Evolutionary conservation across 768 basidiomycete genomes (phyloP).

Genomic region (Sporobolomyces pararoseus): DNA sequence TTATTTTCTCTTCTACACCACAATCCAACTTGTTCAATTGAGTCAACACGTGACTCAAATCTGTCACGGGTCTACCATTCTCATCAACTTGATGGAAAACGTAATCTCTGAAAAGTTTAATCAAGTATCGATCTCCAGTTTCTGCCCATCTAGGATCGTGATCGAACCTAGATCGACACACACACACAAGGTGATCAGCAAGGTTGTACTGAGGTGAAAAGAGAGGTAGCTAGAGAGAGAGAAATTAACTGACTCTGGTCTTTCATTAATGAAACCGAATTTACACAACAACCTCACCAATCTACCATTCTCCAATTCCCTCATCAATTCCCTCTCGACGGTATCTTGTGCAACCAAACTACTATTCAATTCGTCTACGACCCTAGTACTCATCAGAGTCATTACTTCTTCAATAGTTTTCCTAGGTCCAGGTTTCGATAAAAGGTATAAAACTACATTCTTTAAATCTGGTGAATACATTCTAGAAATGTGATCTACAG

Average conservation of each 20-base stretch:
- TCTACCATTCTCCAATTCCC: slow-evolving; percentile 89
- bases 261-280: slow-evolving; percentile 96
- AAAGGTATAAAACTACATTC: slow-evolving; percentile 65
- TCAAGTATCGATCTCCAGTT: slow-evolving; percentile 93
- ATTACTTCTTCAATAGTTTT: slow-evolving; percentile 75
- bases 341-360: slow-evolving; percentile 70
- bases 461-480: slow-evolving; percentile 78
- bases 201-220: background rate
- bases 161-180: slow-evolving; percentile 63
- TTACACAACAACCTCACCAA: slow-evolving; percentile 84
- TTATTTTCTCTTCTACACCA: slow-evolving; percentile 86
- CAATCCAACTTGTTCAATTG: slow-evolving; percentile 96
- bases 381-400: slow-evolving; percentile 68
- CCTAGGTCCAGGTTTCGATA: slow-evolving; percentile 66
- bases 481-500: slow-evolving; percentile 67
- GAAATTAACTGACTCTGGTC: slow-evolving; percentile 77
- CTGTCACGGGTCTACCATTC: slow-evolving; percentile 79
- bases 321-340: slow-evolving; percentile 74
- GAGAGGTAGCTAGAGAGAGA: background rate
- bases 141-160: slow-evolving; percentile 96
- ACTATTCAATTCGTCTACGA: slow-evolving; percentile 77
- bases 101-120: slow-evolving; percentile 96
- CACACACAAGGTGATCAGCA: background rate
- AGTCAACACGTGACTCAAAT: slow-evolving; percentile 81
- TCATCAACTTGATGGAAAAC: slow-evolving; percentile 98